Percentiles rank a stretch among this genome's conserved stretches.
Conservation (phyloP, 257 asterid species). For the Eucommia ulmoides region DNA sequence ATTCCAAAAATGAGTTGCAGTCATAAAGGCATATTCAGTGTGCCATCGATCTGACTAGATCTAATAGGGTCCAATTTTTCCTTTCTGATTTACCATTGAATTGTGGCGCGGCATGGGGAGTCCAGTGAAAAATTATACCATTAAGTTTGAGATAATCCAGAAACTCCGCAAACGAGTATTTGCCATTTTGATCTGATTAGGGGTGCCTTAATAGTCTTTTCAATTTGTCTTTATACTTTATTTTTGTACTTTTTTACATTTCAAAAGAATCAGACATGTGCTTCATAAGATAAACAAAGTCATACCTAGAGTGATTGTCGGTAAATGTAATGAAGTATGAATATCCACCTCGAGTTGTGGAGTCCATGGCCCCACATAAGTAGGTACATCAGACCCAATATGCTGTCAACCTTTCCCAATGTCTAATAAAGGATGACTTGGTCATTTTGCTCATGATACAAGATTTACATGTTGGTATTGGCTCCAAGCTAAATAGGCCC, state of each 20-base stretch:
- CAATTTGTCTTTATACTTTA: not conserved
- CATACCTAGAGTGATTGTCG: not conserved
- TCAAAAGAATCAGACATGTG: not conserved
- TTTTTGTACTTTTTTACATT: too few relatives aligned
- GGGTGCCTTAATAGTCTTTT: too few relatives aligned
- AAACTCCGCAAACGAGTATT: not conserved
- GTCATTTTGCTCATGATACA: not conserved
- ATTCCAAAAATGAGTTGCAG: not conserved
- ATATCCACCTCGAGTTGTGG: not conserved
- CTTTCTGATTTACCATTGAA: not conserved
- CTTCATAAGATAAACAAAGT: not conserved
- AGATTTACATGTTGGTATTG: not conserved
- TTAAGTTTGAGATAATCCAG: not conserved
- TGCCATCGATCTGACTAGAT: not conserved
- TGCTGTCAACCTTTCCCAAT: not conserved
- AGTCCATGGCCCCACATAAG: not conserved
- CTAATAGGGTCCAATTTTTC: not conserved
- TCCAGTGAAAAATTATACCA: not conserved
- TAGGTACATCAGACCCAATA: too few relatives aligned
- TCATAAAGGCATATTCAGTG: not conserved
- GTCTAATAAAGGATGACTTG: not conserved
- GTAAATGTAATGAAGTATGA: not conserved
- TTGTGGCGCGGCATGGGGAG: not conserved
- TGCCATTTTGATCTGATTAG: too few relatives aligned
- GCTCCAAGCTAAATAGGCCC: not conserved